Evolutionary conservation across 306 rosid species (phyloP).

Genomic region (Trichosanthes cucumerina): DNA sequence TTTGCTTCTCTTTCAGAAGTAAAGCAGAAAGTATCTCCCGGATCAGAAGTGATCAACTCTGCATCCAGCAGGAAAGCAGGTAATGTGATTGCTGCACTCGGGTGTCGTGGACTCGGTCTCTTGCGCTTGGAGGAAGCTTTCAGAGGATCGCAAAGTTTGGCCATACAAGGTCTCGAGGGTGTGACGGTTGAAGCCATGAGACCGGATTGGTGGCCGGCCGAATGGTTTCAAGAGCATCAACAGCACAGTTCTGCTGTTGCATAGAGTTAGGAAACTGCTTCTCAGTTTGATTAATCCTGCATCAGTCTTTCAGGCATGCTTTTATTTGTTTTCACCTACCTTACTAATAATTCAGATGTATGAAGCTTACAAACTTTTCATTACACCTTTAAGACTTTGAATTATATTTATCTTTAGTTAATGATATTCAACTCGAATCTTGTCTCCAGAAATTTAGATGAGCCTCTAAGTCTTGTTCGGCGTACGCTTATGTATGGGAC

Average conservation of each 20-base stretch:
- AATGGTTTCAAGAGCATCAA: constrained; percentile 29
- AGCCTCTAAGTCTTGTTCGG: neutral
- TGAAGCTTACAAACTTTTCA: neutral
- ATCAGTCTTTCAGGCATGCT: neutral
- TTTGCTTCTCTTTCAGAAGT: constrained; percentile 28
- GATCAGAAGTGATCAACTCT: constrained; percentile 44
- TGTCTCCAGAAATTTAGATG: neutral
- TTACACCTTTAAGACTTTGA: neutral
- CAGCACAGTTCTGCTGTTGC: constrained; percentile 17
- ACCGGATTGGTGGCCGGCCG: constrained; percentile 53
- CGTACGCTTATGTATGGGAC: neutral
- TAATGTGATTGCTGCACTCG: constrained; percentile 45
- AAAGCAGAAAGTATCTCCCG: constrained; percentile 38
- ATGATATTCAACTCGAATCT: neutral
- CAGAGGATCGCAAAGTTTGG: constrained; percentile 36
- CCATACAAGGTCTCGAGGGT: constrained; percentile 42
- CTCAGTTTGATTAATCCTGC: neutral
- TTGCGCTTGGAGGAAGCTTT: constrained; percentile 61
- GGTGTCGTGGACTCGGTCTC: constrained; percentile 67
- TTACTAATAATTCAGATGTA: neutral
- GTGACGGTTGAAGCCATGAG: constrained; percentile 48
- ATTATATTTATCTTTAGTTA: neutral
- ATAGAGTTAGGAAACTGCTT: constrained; percentile 1
- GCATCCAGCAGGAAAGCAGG: constrained; percentile 56
- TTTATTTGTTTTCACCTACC: neutral